These are phyloP conservation scores for Testicularia cyperi DNA, from an alignment of 1,284 basidiomycete species.

Conservation along the genomic window DNA sequence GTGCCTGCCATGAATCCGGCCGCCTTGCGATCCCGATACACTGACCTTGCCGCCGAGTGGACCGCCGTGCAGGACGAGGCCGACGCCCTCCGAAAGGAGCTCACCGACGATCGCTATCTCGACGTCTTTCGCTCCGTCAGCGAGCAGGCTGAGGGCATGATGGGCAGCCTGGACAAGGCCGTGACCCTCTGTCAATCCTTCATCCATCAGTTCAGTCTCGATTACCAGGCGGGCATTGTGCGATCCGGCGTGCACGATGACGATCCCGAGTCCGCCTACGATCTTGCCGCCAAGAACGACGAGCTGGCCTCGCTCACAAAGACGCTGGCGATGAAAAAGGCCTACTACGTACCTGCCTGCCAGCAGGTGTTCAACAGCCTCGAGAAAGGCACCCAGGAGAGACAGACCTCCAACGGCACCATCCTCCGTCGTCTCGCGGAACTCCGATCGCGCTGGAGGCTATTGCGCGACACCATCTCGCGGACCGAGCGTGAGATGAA, in stretches of 20 bases:
- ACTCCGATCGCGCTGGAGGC: slow-evolving; percentile 78
- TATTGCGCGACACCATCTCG: slow-evolving; percentile 72
- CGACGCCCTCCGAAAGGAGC: slow-evolving; percentile 78
- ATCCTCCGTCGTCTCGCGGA: slow-evolving; percentile 81
- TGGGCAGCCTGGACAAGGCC: slow-evolving; percentile 88
- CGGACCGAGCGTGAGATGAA: slow-evolving; percentile 82
- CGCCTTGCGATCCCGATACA: slow-evolving; percentile 17
- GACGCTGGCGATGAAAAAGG: slow-evolving; percentile 44
- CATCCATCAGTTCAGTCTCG: slow-evolving; percentile 27
- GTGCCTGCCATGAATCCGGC: slow-evolving; percentile 15
- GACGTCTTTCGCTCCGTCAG: slow-evolving; percentile 89
- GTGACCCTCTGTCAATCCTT: slow-evolving; percentile 77
- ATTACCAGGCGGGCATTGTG: slow-evolving; percentile 16
- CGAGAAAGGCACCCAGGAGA: slow-evolving; percentile 84
- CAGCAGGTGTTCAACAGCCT: slow-evolving; percentile 89
- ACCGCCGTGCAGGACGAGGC: slow-evolving; percentile 76
- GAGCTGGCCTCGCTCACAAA: slow-evolving; percentile 33
- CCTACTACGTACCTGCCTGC: slow-evolving; percentile 89
- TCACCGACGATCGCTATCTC: slow-evolving; percentile 93
- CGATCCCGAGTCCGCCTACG: slow-evolving; percentile 19
- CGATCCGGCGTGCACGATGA: slow-evolving; percentile 8
- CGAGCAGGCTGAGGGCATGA: slow-evolving; percentile 92
- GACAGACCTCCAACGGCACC: slow-evolving; percentile 91
- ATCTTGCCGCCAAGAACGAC: slow-evolving; percentile 25
- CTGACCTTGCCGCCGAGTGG: slow-evolving; percentile 68